Evolutionary conservation across 345 rosid species (phyloP).

Genomic region (Pistacia vera): DNA sequence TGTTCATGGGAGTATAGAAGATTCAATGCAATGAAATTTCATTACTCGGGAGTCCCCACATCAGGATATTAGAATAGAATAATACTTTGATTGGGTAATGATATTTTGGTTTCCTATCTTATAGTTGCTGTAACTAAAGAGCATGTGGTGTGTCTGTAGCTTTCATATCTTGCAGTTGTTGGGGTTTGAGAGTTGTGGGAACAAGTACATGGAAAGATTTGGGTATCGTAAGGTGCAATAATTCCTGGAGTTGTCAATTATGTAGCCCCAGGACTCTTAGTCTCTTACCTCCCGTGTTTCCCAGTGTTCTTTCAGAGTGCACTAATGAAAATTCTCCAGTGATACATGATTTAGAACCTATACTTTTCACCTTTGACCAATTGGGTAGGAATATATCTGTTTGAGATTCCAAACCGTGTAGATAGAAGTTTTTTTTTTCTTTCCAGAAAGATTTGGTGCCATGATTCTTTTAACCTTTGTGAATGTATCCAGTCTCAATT

Average conservation of each 20-base stretch:
- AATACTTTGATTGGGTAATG: not conserved
- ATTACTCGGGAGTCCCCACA: too few species aligned
- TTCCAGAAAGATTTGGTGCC: not conserved
- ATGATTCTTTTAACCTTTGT: not conserved
- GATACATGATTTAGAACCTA: constrained; percentile 3
- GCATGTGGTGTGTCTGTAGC: not conserved
- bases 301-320: too few species aligned
- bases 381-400: not conserved
- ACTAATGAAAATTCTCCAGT: not conserved
- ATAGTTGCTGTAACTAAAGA: not conserved
- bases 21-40: too few species aligned
- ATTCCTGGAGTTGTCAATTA: not conserved
- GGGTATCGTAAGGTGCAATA: not conserved
- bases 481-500: not conserved
- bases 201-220: not conserved
- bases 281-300: too few species aligned
- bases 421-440: not conserved
- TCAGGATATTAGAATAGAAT: too few species aligned
- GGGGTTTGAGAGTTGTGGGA: not conserved
- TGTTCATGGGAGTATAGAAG: too few species aligned
- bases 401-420: not conserved
- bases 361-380: not conserved
- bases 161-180: not conserved
- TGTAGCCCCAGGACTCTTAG: too few species aligned
- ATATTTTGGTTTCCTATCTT: not conserved